These are phyloP conservation scores for Crithidia fasciculata DNA, from an alignment of 208 protist species.

Conservation along the genomic window DNA sequence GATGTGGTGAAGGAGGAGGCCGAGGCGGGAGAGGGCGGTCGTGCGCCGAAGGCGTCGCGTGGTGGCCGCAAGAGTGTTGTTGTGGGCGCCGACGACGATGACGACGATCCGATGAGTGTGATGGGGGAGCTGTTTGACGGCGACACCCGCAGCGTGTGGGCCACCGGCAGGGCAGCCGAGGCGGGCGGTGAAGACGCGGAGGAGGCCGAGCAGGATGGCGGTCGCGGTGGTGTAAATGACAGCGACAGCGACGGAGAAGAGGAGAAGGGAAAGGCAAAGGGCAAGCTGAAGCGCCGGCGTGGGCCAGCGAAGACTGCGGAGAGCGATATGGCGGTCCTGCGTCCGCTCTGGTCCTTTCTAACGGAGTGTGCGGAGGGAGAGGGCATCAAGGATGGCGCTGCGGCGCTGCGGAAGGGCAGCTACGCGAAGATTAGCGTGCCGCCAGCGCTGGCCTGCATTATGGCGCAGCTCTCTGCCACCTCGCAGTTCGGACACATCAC, in stretches of 20 bases:
- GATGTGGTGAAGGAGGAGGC: slow-evolving; percentile 19
- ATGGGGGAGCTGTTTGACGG: slow-evolving; percentile 36
- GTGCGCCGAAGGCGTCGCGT: background rate
- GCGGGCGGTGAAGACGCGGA: slow-evolving; percentile 1
- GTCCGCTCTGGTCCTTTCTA: slow-evolving; percentile 77
- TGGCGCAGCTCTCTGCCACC: slow-evolving; percentile 49
- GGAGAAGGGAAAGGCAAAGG: background rate
- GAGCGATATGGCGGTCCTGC: slow-evolving; percentile 53
- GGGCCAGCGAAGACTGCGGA: background rate
- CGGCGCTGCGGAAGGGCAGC: slow-evolving; percentile 38
- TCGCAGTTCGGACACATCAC: slow-evolving; percentile 64
- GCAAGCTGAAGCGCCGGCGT: background rate
- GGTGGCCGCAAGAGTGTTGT: no score
- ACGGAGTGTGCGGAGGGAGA: slow-evolving; percentile 64
- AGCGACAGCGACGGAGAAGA: background rate
- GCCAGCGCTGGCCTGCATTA: slow-evolving; percentile 53
- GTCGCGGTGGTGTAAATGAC: slow-evolving; percentile 9
- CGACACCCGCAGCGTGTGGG: slow-evolving; percentile 27
- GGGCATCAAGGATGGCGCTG: slow-evolving; percentile 34
- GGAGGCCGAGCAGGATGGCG: background rate
- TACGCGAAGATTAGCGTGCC: slow-evolving; percentile 62
- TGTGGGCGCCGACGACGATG: slow-evolving; percentile 7
- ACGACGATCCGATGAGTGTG: slow-evolving; percentile 8
- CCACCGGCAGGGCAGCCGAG: slow-evolving; percentile 1
- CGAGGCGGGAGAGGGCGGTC: background rate